A percentile compares a stretch with the other conserved stretches of the same genome.
phyloP scores from a whole-genome alignment of 108 stramenopile species.

The Skeletonema tropicum region DNA sequence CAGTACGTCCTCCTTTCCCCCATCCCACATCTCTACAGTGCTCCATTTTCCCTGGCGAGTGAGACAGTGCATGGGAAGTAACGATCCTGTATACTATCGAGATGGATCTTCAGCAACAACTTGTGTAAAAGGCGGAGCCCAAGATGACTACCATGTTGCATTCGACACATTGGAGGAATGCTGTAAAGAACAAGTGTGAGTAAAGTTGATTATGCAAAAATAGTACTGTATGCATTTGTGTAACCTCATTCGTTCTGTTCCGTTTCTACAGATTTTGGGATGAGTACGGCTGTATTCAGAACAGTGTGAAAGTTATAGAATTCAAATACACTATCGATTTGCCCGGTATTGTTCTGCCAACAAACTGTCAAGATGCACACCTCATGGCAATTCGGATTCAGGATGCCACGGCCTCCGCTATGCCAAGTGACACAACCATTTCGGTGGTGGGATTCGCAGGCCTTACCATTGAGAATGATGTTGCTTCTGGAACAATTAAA shows the following conservation, averaged over 20 bases:
- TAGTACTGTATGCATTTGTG: not conserved
- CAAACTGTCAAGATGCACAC: constrained; percentile 33
- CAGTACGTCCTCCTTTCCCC: no score
- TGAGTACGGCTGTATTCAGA: constrained; percentile 12
- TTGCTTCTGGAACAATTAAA: constrained; percentile 14
- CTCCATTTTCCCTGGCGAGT: constrained; percentile 21
- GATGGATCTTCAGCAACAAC: not conserved
- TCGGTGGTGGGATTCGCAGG: constrained; percentile 19
- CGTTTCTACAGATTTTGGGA: constrained; percentile 1
- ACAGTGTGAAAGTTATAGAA: constrained; percentile 12
- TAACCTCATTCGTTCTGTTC: not conserved
- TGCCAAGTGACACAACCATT: not conserved
- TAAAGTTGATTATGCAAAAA: not conserved
- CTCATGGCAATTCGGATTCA: constrained; percentile 10
- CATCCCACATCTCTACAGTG: no score
- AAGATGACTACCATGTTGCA: constrained; percentile 27
- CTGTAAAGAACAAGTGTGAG: not conserved
- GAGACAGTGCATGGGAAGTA: constrained; percentile 28
- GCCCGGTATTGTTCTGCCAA: constrained; percentile 9
- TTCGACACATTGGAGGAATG: constrained; percentile 26
- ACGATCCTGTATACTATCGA: constrained; percentile 15
- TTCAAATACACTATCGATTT: constrained; percentile 22
- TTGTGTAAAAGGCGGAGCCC: constrained; percentile 7
- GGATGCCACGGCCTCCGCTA: constrained; percentile 8
- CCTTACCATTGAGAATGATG: constrained; percentile 10